Percentiles rank a stretch among this genome's conserved stretches.
Evolutionary conservation across 2,329 filamentous ascomycete species (phyloP).

Genomic region (Aspergillus novofumigatus): DNA sequence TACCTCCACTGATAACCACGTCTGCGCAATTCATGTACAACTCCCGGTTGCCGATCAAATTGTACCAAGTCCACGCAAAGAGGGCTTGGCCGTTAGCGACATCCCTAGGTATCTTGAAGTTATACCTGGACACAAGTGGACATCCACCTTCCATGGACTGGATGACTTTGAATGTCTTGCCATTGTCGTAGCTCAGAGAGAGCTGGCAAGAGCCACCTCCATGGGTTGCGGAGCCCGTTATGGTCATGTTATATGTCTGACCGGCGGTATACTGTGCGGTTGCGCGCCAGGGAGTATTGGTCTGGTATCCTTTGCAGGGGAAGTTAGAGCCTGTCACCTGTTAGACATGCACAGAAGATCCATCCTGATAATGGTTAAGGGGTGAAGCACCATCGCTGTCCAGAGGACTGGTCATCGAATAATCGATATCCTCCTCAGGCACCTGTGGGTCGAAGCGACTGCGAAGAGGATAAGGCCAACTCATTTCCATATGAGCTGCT

Average conservation of each 20-base stretch:
- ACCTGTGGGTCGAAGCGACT: slow-evolving; percentile 40
- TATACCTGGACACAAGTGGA: slow-evolving; percentile 47
- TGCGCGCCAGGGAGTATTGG: slow-evolving; percentile 43
- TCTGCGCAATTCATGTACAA: slow-evolving; percentile 79
- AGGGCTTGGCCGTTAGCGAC: slow-evolving; percentile 56
- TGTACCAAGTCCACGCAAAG: slow-evolving; percentile 71
- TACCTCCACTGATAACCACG: slow-evolving; percentile 50
- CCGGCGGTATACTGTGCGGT: slow-evolving; percentile 60
- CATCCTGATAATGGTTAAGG: too few species aligned
- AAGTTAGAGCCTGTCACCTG: slow-evolving; percentile 51
- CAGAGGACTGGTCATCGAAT: slow-evolving; percentile 64
- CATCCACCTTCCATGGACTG: slow-evolving; percentile 56
- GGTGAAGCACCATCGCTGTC: slow-evolving; percentile 30
- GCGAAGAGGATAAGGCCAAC: slow-evolving; percentile 47
- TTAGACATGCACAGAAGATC: not conserved
- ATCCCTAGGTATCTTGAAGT: slow-evolving; percentile 61
- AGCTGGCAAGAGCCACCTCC: slow-evolving; percentile 69
- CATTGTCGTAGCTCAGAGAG: slow-evolving; percentile 66
- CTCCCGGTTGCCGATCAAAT: slow-evolving; percentile 67
- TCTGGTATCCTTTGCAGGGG: slow-evolving; percentile 66
- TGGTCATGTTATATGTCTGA: slow-evolving; percentile 55
- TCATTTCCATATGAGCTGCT: slow-evolving; percentile 49
- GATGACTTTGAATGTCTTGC: slow-evolving; percentile 62
- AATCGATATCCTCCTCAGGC: slow-evolving; percentile 50
- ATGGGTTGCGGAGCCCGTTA: slow-evolving; percentile 58